Evolutionary conservation across 208 protist genomes (phyloP).

Genomic region (Trypanosoma congolense): DNA sequence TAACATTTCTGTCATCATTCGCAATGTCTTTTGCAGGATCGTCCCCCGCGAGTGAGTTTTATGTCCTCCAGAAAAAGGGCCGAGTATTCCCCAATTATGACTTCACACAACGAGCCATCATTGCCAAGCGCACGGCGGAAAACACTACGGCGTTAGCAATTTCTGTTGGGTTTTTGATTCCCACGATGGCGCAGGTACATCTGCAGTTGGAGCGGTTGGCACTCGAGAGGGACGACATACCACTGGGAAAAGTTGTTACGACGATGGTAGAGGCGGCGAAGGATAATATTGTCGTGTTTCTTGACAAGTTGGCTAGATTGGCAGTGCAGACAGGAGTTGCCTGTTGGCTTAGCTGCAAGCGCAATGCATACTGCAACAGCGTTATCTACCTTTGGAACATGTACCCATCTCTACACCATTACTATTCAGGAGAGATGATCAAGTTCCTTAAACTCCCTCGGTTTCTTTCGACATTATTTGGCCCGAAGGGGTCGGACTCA

Average conservation of each 20-base stretch:
- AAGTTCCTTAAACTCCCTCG: conserved; percentile 39
- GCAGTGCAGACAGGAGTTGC: conserved; percentile 44
- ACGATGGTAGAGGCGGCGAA: conserved; percentile 30
- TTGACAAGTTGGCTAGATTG: conserved; percentile 51
- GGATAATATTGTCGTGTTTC: conserved; percentile 32
- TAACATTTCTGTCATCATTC: too few species aligned
- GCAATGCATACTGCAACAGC: conserved; percentile 34
- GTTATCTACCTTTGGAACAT: conserved; percentile 76
- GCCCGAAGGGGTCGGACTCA: conserved; percentile 21
- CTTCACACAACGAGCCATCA: conserved; percentile 43
- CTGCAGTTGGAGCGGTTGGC: conserved; percentile 46
- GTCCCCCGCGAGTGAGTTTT: not conserved
- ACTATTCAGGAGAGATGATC: conserved; percentile 49
- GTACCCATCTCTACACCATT: conserved; percentile 64
- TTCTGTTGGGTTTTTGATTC: conserved; percentile 49
- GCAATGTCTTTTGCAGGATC: too few species aligned
- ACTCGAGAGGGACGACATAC: conserved; percentile 50
- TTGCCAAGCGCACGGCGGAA: conserved; percentile 47
- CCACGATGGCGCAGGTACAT: conserved; percentile 51
- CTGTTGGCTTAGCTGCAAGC: conserved; percentile 36
- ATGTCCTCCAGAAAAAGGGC: conserved; percentile 2
- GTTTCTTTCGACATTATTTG: conserved; percentile 54
- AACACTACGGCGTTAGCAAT: conserved; percentile 57
- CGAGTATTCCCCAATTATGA: conserved; percentile 32
- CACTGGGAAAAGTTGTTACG: conserved; percentile 42